Base-by-base conservation (phyloP, 192 early-diverging fungal genomes). In the Coemansia sp. region DNA sequence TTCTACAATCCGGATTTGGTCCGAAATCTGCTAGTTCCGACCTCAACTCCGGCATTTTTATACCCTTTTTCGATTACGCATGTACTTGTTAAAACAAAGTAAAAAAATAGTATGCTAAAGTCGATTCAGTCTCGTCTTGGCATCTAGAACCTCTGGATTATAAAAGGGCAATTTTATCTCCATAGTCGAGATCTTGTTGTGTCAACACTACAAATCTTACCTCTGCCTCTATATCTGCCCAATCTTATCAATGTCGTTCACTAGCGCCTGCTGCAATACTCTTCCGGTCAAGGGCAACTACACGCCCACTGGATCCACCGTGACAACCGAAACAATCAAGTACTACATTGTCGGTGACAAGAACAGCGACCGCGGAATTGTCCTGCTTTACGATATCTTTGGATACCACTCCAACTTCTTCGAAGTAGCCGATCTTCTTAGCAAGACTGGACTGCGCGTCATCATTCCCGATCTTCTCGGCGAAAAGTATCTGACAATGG, bases 381-480 rank as follows among this genome's bases (percentile, higher is more conserved):
- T 88, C 1, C 63, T 79, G 40, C 73, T 83, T 58, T 86, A 86
- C 54, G 86, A 88, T 57, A 85, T 88, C 57, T 88, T 85, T 56
- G 82, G 75, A 18, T 70, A 61, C 51, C 69, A 77, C 57, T 68
- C 74, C 22, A 84, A 87, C 42, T 64, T 73, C 22, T 59, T 71
- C 62, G 85, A 89, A 58, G 81, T 83, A 30, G 81, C 81, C 24
- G 82, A 79, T 42, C 72, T 57, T 43, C 75, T 73, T 21, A 65
- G 52, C 45, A 63, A 5, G 33, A 67, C 44, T 53, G 83, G 84
- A 18, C 82, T 80, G 61, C 74, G 78, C 50, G 67, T 89, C 14
- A 67, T 83, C 13, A 70, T 81, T 23, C 87, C 87, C 18, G 81
- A 89, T 27, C 71, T 83, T 45, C 81, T 89, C 66, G 38, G 59